Percentiles rank a stretch among this genome's conserved stretches.
Conservation (phyloP, 352 stramenopile genomes). For the Elongisporangium undulatum region DNA sequence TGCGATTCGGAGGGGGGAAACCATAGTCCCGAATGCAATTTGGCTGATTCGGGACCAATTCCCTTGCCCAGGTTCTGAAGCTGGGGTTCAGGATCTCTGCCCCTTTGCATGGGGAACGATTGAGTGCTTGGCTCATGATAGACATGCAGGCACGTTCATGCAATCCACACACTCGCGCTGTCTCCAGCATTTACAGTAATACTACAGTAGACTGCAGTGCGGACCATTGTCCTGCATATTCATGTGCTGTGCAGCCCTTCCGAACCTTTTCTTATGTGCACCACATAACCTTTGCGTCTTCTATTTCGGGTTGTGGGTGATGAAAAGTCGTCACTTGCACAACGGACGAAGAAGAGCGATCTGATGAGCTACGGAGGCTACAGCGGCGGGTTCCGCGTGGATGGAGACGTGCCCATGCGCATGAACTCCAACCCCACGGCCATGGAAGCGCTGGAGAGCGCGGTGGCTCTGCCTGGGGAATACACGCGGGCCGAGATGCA, state of each 20-base stretch:
- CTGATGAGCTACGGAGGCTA: slow-evolving; percentile 11
- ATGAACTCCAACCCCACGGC: slow-evolving; percentile 29
- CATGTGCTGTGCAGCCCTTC: background rate
- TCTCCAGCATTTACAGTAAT: no score
- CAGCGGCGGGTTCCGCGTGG: slow-evolving; percentile 21
- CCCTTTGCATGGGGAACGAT: background rate
- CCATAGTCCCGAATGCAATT: background rate
- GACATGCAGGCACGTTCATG: background rate
- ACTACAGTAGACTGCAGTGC: background rate
- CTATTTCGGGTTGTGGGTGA: background rate
- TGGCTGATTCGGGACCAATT: background rate
- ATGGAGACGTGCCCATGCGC: slow-evolving; percentile 25
- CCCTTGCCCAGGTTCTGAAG: background rate
- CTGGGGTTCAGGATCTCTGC: no score
- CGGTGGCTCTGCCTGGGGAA: slow-evolving; percentile 56
- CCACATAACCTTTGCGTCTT: background rate
- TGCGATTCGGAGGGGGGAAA: background rate
- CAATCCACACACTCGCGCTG: no score
- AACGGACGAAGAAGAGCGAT: slow-evolving; percentile 12
- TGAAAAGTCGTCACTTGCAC: slow-evolving; percentile 12
- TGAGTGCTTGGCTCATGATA: background rate
- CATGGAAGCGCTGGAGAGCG: slow-evolving; percentile 61
- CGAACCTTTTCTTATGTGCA: background rate
- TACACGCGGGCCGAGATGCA: slow-evolving; percentile 49
- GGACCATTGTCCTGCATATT: background rate